Evolutionary conservation across 805 yeast species (phyloP).

Genomic region (Saccharomyces jurei): DNA sequence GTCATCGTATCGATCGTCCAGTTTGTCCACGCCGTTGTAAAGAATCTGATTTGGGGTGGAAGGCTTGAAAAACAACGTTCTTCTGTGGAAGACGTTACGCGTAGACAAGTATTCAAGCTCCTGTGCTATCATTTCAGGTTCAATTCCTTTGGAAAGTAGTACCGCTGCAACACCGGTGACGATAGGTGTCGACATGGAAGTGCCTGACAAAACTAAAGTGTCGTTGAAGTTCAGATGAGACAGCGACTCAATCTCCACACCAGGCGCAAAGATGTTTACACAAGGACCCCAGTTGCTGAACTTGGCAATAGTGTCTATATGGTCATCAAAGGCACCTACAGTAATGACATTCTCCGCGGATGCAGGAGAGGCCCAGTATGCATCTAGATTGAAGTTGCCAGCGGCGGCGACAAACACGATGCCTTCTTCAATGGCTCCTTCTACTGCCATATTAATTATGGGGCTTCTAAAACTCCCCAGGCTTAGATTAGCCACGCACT

Average conservation of each 20-base stretch:
- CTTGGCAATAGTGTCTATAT: constrained; percentile 56
- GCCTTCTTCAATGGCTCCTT: constrained; percentile 68
- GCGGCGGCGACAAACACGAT: constrained; percentile 74
- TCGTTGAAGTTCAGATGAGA: constrained; percentile 25
- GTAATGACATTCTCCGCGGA: constrained; percentile 64
- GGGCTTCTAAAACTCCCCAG: constrained; percentile 66
- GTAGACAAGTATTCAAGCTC: constrained; percentile 41
- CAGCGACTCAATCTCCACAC: constrained; percentile 57
- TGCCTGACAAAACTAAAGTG: constrained; percentile 47
- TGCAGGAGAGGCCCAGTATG: constrained; percentile 83
- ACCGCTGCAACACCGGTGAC: constrained; percentile 61
- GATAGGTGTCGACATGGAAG: constrained; percentile 75
- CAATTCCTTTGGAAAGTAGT: constrained; percentile 44
- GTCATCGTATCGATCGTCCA: constrained; percentile 27
- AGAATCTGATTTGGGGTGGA: constrained; percentile 56
- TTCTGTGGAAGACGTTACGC: constrained; percentile 38
- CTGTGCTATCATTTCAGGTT: constrained; percentile 34
- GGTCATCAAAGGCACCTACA: constrained; percentile 84
- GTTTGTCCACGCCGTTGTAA: constrained; percentile 30
- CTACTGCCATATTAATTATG: constrained; percentile 65
- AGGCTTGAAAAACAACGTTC: constrained; percentile 39
- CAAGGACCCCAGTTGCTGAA: constrained; percentile 94
- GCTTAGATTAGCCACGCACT: constrained; percentile 71
- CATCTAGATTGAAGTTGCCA: constrained; percentile 71
- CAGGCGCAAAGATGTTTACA: constrained; percentile 80